Evolutionary conservation across 345 rosid species (phyloP), one percentile per base, ranked within the genome.

Genomic region (Cardamine occulta): DNA sequence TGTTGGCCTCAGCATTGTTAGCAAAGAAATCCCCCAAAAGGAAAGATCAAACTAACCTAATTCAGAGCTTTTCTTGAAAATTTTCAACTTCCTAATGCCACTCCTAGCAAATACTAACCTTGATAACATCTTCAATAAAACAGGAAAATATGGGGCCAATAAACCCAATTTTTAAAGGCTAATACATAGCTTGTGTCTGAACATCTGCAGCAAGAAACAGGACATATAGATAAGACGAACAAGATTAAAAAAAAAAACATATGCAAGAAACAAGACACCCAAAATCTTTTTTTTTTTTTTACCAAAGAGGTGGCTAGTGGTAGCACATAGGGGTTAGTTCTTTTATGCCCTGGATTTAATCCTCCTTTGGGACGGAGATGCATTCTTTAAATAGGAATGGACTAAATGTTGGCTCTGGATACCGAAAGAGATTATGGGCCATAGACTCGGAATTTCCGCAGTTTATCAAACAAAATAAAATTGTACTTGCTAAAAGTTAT

Each of bases 171-270:
- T 95, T 96, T 60, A 95, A 86, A 61, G 92, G 93, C 81, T 95
- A 97, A 82, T 90, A 92, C 97, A 92, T 95, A 58, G 95, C 96
- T 82, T 95, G 99, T 59, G 97, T 95, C 63, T 93, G 87, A 74
- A 95, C 99, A 89, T 89, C 97, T 95, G 88, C 82, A 84, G 66
- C 13, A 72, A 39, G 40, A 54, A 23, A 35, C 29, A 75, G 28
- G 77, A 35, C 47, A 35, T 7, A 39, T 39, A 44, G 15, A 40
- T 29, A 64, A 7, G 35, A 31, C 23, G 18, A 70, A 13, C 8
- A 58, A 44, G 34, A 56, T 13, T 11, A 18, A 37, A 37, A 39
- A 10, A 39, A 34, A 39, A 31, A 31, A 31, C 0, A 31, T 31
- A 39, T n/a, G 31, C 52, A 19, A 19, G 19, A 19, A 19, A 19